Evolutionary conservation across 1,284 basidiomycete genomes (phyloP).

Genomic region (Malassezia sympodialis): DNA sequence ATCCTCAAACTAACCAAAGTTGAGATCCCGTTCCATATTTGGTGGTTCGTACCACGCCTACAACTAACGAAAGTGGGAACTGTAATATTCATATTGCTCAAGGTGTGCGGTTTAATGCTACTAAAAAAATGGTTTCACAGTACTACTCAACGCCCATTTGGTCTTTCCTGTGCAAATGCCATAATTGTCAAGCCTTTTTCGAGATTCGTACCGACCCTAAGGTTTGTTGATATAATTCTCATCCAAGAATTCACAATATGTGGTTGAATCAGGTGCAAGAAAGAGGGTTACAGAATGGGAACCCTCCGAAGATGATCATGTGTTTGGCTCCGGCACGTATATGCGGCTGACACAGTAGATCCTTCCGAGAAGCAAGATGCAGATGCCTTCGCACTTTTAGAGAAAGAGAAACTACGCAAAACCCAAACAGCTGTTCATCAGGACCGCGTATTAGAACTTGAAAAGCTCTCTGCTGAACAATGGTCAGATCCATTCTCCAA

Average conservation of each 20-base stretch:
- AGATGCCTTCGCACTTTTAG: constrained; percentile 76
- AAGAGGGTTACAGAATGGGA: constrained; percentile 92
- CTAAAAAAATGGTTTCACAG: constrained; percentile 90
- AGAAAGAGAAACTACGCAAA: constrained; percentile 72
- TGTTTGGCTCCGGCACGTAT: constrained; percentile 66
- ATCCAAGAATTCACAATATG: constrained; percentile 79
- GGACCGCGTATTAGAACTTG: constrained; percentile 67
- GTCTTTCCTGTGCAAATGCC: constrained; percentile 92
- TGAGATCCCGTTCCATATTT: constrained; percentile 82
- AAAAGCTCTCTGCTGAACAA: constrained; percentile 61
- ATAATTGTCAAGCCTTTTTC: constrained; percentile 83
- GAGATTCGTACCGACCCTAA: constrained; percentile 91
- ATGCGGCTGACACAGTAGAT: neutral
- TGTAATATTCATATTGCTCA: constrained; percentile 28
- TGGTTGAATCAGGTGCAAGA: constrained; percentile 77
- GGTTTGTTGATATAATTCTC: constrained; percentile 51
- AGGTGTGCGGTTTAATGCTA: constrained; percentile 75
- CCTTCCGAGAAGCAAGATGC: constrained; percentile 50
- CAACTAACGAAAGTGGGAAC: neutral
- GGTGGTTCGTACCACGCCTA: constrained; percentile 58
- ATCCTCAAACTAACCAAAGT: constrained; percentile 16
- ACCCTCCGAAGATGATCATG: constrained; percentile 85
- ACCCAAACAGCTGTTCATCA: constrained; percentile 60
- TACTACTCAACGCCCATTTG: constrained; percentile 91
- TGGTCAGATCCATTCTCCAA: constrained; percentile 74